Evolutionary conservation across 2,329 filamentous ascomycete genomes (phyloP).

Genomic region (Phoma sp.): DNA sequence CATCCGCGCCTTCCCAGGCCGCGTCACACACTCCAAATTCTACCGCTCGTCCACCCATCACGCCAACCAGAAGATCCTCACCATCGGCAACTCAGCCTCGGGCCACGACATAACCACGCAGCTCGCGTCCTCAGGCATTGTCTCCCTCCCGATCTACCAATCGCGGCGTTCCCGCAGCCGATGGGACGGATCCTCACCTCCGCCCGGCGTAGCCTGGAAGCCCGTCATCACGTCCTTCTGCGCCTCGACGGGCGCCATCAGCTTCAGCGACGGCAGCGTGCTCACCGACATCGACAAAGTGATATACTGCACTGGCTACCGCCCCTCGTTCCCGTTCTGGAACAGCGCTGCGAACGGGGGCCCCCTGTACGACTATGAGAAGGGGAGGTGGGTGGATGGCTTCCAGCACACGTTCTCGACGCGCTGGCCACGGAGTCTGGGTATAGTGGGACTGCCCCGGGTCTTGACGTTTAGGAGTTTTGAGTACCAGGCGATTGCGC

Average conservation of each 20-base stretch:
- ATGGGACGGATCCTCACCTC: conserved; percentile 59
- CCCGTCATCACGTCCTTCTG: conserved; percentile 56
- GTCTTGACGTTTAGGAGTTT: conserved; percentile 61
- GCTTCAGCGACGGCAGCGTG: conserved; percentile 34
- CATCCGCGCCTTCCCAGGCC: conserved; percentile 58
- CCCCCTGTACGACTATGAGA: conserved; percentile 58
- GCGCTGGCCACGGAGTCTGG: conserved; percentile 54
- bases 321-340: conserved; percentile 58
- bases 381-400: conserved; percentile 51
- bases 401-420: conserved; percentile 49
- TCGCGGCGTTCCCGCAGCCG: conserved; percentile 57
- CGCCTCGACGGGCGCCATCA: conserved; percentile 22
- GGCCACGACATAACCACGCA: conserved; percentile 40
- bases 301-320: conserved; percentile 45
- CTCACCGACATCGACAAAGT: conserved; percentile 34
- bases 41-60: conserved; percentile 23
- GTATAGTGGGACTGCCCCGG: conserved; percentile 59
- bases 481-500: conserved; percentile 62
- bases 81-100: conserved; percentile 42
- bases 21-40: conserved; percentile 54
- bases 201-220: conserved; percentile 60
- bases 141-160: conserved; percentile 56
- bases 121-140: conserved; percentile 29
- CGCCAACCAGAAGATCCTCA: conserved; percentile 24
- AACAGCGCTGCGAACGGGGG: conserved; percentile 53